phyloP scores from a whole-genome alignment of 2,329 filamentous ascomycete species.

The Penicillium olsonii region DNA sequence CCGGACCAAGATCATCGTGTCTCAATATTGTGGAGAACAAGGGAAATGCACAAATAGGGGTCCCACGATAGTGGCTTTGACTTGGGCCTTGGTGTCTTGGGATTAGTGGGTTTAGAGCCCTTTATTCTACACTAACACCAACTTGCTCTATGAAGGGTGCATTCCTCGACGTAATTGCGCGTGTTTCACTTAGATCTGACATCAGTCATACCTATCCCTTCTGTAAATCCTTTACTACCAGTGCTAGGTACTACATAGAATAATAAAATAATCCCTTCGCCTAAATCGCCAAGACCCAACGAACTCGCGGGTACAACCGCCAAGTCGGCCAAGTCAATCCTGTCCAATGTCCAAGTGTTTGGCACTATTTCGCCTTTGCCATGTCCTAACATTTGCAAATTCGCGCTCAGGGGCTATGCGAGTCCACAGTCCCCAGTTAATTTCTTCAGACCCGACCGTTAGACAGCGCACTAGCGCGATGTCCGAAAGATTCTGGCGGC shows the following conservation, averaged over 20 bases:
- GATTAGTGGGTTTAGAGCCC: neutral
- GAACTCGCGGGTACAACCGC: slow-evolving; percentile 7
- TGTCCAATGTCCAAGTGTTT: neutral
- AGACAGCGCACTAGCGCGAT: too few species aligned
- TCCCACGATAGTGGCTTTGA: neutral
- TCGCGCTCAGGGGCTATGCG: neutral
- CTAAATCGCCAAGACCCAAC: neutral
- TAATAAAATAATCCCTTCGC: neutral
- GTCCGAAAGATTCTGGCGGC: too few species aligned
- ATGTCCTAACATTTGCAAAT: neutral
- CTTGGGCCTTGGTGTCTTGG: neutral
- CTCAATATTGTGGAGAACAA: neutral
- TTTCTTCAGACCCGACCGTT: too few species aligned
- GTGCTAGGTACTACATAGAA: too few species aligned
- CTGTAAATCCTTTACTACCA: too few species aligned
- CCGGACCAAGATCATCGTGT: neutral
- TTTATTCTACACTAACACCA: neutral
- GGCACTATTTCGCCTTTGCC: too few species aligned
- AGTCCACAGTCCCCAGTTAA: too few species aligned
- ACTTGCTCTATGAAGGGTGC: neutral
- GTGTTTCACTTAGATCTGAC: neutral
- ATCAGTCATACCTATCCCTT: too few species aligned
- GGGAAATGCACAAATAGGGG: neutral
- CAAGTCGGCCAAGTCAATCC: neutral
- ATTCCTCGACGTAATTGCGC: neutral